phyloP scores from a whole-genome alignment of 768 basidiomycete genomes.

The Sistotremastrum suecicum region DNA sequence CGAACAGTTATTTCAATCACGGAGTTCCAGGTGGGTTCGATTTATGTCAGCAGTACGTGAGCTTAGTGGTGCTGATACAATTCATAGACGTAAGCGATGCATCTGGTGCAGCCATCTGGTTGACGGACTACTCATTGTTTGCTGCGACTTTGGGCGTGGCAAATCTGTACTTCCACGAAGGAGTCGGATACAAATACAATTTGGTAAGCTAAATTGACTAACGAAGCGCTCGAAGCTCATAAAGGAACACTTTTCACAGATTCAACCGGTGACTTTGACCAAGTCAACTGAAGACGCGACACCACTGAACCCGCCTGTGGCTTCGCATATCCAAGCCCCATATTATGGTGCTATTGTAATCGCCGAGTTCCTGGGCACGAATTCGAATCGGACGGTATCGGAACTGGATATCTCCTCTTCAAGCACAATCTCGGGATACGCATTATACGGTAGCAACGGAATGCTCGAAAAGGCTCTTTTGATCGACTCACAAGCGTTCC shows the following conservation, averaged over 20 bases:
- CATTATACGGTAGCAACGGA: constrained; percentile 33
- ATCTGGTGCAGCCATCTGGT: constrained; percentile 59
- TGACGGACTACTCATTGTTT: constrained; percentile 48
- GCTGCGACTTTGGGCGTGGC: constrained; percentile 41
- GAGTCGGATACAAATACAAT: constrained; percentile 60
- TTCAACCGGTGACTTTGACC: constrained; percentile 48
- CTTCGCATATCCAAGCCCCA: constrained; percentile 48
- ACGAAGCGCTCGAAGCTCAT: constrained; percentile 3
- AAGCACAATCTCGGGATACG: constrained; percentile 42
- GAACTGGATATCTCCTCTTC: constrained; percentile 35
- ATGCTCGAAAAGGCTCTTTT: constrained; percentile 35
- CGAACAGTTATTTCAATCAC: constrained; percentile 37
- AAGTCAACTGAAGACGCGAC: constrained; percentile 44
- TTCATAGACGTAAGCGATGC: constrained; percentile 48
- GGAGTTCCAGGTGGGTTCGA: constrained; percentile 12
- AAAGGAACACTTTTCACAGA: constrained; percentile 19
- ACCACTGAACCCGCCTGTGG: constrained; percentile 30
- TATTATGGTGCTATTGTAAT: constrained; percentile 55
- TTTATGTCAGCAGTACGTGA: not conserved
- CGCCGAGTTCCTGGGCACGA: constrained; percentile 39
- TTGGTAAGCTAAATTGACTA: constrained; percentile 22
- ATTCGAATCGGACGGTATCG: constrained; percentile 24
- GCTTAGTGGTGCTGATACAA: constrained; percentile 17
- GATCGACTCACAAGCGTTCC: constrained; percentile 43
- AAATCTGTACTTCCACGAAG: constrained; percentile 48